Evolutionary conservation across 129 eudicot genomes (phyloP), one percentile per base, ranked within the genome.

Genomic region (Artemisia annua): DNA sequence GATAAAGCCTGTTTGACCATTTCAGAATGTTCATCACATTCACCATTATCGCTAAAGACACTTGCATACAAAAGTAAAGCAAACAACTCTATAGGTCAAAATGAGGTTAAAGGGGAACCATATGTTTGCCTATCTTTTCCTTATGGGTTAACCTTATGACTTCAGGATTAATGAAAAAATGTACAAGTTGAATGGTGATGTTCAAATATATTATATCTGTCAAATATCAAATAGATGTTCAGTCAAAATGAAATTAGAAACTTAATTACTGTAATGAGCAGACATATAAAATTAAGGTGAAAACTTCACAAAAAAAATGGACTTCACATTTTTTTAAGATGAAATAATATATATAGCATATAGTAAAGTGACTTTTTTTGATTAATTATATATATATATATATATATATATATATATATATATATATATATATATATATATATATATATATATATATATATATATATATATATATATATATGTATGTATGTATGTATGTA

Each of bases 1-100:
- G 83, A 69, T 90, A 82, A 94, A 94, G 92, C 98, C 98, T 94
- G 97, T 85, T 94, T 74, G 81, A 72, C 85, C 87, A 73, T 86
- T 84, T 79, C 75, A 90, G 82, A 77, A 83, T 84, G 84, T 78
- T 79, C 81, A 87, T 83, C 89, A 89, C 85, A 87, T 81, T 84
- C 75, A 80, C 88, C 73, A 87, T 77, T 71, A 78, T 60, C 63
- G 70, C 70, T 67, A 65, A 56, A 11, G 32, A 66, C 79, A 56
- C 13, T 51, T 55, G 53, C 48, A 66, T 66, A 66, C 79, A 22
- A 56, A 52, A 66, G 66, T 65, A 54, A 20, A 50, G 63, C 39
- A 16, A 13, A 49, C 26, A 9, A 39, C 46, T 39, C 46, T 51
- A 49, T 26, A 49, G 39, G 10, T 39, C 32, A 35, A 32, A 63